These are phyloP conservation scores for Plantago coronopus DNA, from an alignment of 305 asterid genomes.

Conservation along the genomic window DNA sequence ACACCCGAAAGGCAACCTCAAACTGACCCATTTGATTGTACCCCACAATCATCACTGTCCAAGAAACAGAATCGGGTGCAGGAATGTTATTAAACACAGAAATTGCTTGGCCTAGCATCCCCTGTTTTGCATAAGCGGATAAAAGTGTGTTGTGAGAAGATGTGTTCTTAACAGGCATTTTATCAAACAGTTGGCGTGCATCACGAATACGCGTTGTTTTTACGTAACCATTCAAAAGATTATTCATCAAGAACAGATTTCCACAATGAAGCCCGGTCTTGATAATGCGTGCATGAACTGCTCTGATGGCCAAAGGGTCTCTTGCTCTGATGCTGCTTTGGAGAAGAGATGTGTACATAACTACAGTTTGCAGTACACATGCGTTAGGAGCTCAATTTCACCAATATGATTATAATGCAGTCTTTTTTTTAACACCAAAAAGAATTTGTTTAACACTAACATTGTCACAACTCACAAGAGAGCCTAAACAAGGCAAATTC, in stretches of 20 bases:
- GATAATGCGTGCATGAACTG: conserved; percentile 53
- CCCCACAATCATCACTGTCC: conserved; percentile 85
- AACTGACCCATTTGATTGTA: conserved; percentile 48
- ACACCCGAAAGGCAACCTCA: conserved; percentile 42
- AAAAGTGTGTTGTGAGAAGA: conserved; percentile 73
- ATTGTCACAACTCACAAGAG: too few species aligned
- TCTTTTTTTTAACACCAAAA: too few species aligned
- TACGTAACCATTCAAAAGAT: conserved; percentile 58
- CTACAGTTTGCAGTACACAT: background rate
- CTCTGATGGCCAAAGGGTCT: conserved; percentile 34
- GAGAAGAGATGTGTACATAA: conserved; percentile 48
- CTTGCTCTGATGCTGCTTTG: conserved; percentile 57
- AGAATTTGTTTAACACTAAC: too few species aligned
- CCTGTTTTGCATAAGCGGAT: conserved; percentile 67
- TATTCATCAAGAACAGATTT: conserved; percentile 58
- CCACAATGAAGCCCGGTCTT: conserved; percentile 54
- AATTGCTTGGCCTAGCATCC: conserved; percentile 48
- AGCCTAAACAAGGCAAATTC: too few species aligned
- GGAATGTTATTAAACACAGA: conserved; percentile 49
- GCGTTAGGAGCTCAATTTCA: too few species aligned
- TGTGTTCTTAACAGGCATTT: conserved; percentile 56
- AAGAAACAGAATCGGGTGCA: conserved; percentile 66
- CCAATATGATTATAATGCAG: too few species aligned
- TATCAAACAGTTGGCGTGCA: conserved; percentile 63
- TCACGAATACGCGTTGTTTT: conserved; percentile 46